phyloP scores from a whole-genome alignment of 495 filamentous ascomycete genomes.

The Margaritispora aquatica region DNA sequence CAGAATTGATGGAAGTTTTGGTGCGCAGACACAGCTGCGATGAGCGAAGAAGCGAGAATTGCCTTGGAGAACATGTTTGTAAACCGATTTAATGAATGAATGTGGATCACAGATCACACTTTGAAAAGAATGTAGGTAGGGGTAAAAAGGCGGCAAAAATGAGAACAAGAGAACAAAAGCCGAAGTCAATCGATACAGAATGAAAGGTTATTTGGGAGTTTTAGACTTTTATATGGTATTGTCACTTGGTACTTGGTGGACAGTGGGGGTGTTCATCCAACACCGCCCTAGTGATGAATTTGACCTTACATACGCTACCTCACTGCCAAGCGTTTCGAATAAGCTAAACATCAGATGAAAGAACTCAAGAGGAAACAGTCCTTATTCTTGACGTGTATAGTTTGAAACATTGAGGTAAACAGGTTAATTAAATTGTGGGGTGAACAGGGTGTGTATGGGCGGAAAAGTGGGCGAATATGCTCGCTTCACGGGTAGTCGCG shows the following conservation, averaged over 20 bases:
- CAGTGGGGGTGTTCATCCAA: not conserved
- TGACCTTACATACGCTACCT: not conserved
- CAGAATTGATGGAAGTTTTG: slow-evolving; percentile 35
- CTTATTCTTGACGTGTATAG: not conserved
- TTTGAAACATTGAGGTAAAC: not conserved
- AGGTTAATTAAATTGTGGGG: not conserved
- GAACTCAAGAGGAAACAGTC: not conserved
- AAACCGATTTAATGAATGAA: slow-evolving; percentile 1
- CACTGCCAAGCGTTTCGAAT: not conserved
- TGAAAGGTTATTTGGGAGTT: not conserved
- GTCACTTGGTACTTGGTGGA: not conserved
- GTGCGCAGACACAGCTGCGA: slow-evolving; percentile 26
- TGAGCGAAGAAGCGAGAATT: slow-evolving; percentile 14
- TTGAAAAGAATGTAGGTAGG: slow-evolving; percentile 14
- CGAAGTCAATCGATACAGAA: not conserved
- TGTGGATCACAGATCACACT: slow-evolving; percentile 9
- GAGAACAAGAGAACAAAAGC: not conserved
- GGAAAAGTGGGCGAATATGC: too few species aligned
- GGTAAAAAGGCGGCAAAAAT: not conserved
- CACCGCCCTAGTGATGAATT: not conserved
- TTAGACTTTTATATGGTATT: not conserved
- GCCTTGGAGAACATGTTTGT: slow-evolving; percentile 12
- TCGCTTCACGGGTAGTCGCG: too few species aligned
- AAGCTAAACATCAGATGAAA: not conserved
- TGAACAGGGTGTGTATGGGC: not conserved